A percentile compares a stretch with the other conserved stretches of the same genome.
Evolutionary conservation across 1,139 yeast genomes (phyloP).

Genomic region (Geotrichum fermentans): DNA sequence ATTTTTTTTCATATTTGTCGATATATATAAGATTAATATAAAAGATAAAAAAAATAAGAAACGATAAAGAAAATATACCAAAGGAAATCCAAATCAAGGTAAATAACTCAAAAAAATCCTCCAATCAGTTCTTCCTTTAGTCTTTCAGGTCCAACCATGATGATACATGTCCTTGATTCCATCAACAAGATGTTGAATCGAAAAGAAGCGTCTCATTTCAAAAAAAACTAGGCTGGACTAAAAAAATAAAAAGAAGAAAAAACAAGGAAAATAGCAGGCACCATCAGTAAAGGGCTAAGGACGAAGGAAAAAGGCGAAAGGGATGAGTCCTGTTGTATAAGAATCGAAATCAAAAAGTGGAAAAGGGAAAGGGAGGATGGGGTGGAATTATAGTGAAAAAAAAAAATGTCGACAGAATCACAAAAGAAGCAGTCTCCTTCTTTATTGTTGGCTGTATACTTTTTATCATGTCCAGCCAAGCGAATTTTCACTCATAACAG

Average conservation of each 20-base stretch:
- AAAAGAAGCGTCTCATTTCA: no score
- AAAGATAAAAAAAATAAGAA: neutral
- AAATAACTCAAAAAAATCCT: no score
- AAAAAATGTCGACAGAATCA: no score
- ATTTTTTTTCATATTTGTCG: neutral
- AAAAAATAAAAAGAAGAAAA: neutral
- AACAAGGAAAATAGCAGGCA: neutral
- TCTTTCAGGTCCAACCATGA: no score
- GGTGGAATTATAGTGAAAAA: neutral
- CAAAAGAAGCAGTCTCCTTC: no score
- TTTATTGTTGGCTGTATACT: no score
- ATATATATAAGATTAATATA: neutral
- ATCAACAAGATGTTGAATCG: no score
- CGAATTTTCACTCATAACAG: slow-evolving; percentile 42
- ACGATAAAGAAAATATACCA: neutral
- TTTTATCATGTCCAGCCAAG: slow-evolving; percentile 43
- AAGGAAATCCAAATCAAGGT: no score
- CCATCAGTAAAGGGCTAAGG: no score
- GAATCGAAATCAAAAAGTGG: neutral
- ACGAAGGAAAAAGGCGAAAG: neutral
- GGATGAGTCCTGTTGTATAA: neutral
- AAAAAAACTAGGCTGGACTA: no score
- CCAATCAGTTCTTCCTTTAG: no score
- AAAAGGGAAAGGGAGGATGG: neutral
- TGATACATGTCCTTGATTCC: no score